Conservation (phyloP, 2,329 filamentous ascomycete species). For the Rutstroemia sp. region DNA sequence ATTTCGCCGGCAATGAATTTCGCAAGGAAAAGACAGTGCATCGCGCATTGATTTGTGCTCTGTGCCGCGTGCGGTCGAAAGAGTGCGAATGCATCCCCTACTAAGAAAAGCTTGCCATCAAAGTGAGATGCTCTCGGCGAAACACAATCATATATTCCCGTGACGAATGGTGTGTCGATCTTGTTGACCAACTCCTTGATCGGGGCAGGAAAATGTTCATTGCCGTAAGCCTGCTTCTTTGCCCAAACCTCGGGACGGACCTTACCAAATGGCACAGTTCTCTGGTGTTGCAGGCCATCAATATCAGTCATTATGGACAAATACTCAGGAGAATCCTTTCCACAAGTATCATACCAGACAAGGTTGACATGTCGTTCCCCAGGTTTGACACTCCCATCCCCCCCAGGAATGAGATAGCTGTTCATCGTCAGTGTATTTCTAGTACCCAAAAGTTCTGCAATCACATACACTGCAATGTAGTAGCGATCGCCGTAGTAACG, state of each 20-base stretch:
- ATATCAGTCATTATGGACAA: constrained; percentile 27
- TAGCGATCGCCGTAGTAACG: not conserved
- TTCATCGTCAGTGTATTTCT: not conserved
- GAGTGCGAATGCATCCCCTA: constrained; percentile 35
- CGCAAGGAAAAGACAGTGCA: constrained; percentile 20
- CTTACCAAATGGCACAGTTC: constrained; percentile 16
- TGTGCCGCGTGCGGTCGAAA: constrained; percentile 39
- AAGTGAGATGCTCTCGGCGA: constrained; percentile 31
- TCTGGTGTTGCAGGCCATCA: constrained; percentile 21
- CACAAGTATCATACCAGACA: constrained; percentile 37
- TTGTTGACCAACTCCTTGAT: constrained; percentile 32
- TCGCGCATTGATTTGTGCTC: constrained; percentile 35
- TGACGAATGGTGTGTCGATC: constrained; percentile 35
- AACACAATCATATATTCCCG: constrained; percentile 34
- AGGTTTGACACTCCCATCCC: constrained; percentile 32
- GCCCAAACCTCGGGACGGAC: constrained; percentile 11
- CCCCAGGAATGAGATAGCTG: constrained; percentile 35
- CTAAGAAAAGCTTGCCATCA: constrained; percentile 33
- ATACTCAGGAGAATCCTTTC: constrained; percentile 14
- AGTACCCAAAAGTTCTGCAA: not conserved
- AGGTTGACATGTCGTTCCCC: constrained; percentile 37
- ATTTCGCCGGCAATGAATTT: constrained; percentile 12
- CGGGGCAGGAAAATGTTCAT: constrained; percentile 5
- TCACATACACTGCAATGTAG: not conserved
- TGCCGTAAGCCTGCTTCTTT: constrained; percentile 11